Conservation (phyloP, 2,329 filamentous ascomycete genomes). For the Dryadomyces quercivorus region DNA sequence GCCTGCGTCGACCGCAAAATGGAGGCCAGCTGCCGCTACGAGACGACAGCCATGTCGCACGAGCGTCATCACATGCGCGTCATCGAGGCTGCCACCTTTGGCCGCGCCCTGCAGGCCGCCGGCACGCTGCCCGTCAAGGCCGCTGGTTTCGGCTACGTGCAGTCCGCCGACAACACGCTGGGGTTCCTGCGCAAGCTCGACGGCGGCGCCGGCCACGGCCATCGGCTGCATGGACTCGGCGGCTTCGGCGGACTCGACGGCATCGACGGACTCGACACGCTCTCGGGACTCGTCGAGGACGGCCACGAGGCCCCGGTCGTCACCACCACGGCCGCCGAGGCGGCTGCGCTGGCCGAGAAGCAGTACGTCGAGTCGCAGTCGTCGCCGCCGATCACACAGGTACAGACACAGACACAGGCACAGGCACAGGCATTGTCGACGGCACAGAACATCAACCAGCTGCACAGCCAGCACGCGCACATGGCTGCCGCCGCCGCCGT, state of each 20-base stretch:
- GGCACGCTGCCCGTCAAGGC: conserved; percentile 28
- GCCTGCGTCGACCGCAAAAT: conserved; percentile 48
- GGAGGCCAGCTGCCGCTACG: conserved; percentile 42
- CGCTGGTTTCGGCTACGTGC: conserved; percentile 42
- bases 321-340: conserved; percentile 3
- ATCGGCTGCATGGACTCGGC: too few relatives aligned
- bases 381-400: too few relatives aligned
- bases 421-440: neutral
- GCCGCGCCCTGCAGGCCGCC: conserved; percentile 12
- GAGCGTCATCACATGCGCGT: conserved; percentile 19
- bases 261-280: neutral
- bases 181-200: conserved; percentile 44
- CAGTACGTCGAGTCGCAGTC: conserved; percentile 4
- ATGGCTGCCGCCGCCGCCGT: conserved; percentile 4
- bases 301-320: neutral
- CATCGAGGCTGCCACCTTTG: conserved; percentile 9
- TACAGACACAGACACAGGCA: too few relatives aligned
- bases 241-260: neutral
- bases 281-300: neutral
- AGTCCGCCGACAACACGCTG: conserved; percentile 37
- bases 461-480: neutral
- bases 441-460: conserved; percentile 3
- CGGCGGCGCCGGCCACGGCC: conserved; percentile 21
- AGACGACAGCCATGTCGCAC: conserved; percentile 33
- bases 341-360: conserved; percentile 2